Percentiles rank a stretch among this genome's conserved stretches.
Conservation (phyloP, 1,284 basidiomycete species). For the Phenoliferia sp. region DNA sequence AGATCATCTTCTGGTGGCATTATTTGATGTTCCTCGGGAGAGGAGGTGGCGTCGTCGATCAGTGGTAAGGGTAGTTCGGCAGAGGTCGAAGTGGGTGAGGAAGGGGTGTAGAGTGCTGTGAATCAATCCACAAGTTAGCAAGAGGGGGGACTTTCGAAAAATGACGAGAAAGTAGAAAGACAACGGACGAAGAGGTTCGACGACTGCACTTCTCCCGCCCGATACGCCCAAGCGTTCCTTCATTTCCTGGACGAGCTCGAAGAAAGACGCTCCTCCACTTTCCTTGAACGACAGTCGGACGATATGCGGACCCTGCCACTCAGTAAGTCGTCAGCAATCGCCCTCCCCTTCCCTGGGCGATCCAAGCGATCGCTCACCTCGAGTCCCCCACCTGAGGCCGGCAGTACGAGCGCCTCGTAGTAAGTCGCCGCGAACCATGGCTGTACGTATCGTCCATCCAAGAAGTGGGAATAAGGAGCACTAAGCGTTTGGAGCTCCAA, state of each 20-base stretch:
- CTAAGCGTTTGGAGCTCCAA: slow-evolving; percentile 12
- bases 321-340: not conserved
- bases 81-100: not conserved
- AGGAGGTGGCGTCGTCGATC: not conserved
- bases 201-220: not conserved
- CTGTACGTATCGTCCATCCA: slow-evolving; percentile 24
- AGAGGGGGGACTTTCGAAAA: not conserved
- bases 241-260: slow-evolving; percentile 23
- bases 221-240: slow-evolving; percentile 5
- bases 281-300: slow-evolving; percentile 29
- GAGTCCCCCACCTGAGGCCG: slow-evolving; percentile 15
- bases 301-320: slow-evolving; percentile 4
- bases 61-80: not conserved
- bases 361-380: not conserved
- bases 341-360: not conserved
- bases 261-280: slow-evolving; percentile 24
- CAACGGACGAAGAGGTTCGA: slow-evolving; percentile 26
- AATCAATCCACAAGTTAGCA: no score
- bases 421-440: slow-evolving; percentile 31
- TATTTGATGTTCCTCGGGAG: not conserved
- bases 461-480: slow-evolving; percentile 15
- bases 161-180: no score
- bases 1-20: not conserved
- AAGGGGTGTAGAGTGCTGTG: not conserved
- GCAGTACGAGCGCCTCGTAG: slow-evolving; percentile 20